A percentile compares a stretch with the other conserved stretches of the same genome.
Evolutionary conservation across 768 basidiomycete species (phyloP).

Genomic region (Termitomyces heimii): DNA sequence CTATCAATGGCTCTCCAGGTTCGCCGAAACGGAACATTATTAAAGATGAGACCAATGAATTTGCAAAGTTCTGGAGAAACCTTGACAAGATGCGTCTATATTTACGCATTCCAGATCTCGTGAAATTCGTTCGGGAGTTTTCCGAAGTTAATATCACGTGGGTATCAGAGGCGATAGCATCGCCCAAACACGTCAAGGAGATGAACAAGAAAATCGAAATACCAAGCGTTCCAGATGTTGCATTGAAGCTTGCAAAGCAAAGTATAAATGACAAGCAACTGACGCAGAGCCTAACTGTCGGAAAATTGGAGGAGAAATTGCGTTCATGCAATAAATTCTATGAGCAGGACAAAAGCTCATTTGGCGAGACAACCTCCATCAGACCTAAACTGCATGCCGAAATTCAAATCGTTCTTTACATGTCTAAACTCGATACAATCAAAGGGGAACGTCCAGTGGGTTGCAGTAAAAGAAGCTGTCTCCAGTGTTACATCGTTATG

Average conservation of each 20-base stretch:
- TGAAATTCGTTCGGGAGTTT: neutral
- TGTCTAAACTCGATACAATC: neutral
- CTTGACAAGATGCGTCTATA: neutral
- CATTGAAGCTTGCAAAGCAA: no score
- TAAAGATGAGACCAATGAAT: neutral
- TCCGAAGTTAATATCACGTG: neutral
- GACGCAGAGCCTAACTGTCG: no score
- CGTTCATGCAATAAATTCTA: no score
- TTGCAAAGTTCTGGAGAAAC: neutral
- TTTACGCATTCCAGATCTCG: neutral
- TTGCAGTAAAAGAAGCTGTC: no score
- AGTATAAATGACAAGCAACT: no score
- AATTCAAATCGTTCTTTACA: neutral
- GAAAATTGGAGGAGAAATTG: no score
- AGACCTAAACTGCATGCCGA: neutral
- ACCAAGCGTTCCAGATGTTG: no score
- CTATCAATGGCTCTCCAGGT: neutral
- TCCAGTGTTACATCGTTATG: neutral
- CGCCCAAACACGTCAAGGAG: neutral
- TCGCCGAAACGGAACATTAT: no score
- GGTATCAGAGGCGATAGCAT: neutral
- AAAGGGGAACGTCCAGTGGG: neutral
- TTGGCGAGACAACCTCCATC: no score
- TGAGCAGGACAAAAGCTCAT: no score
- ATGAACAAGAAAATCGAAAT: no score